Conservation (phyloP, 2,329 filamentous ascomycete genomes). For the Fusarium paranaense region DNA sequence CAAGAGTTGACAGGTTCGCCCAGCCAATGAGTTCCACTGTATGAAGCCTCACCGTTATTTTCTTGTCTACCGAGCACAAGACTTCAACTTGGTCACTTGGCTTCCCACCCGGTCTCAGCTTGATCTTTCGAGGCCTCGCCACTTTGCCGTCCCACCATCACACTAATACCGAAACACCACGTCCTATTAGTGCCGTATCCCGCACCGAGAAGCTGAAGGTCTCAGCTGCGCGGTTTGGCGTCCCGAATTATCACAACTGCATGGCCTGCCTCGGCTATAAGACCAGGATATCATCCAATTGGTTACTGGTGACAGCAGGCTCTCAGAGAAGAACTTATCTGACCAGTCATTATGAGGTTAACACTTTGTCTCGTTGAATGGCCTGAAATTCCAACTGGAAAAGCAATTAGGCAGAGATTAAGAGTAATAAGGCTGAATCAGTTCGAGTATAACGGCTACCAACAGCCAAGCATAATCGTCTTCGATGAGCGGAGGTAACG, state of each 20-base stretch:
- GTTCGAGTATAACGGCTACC: too few species aligned
- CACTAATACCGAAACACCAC: background rate
- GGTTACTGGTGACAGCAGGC: background rate
- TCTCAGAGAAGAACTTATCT: background rate
- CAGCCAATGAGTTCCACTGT: background rate
- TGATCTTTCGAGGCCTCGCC: background rate
- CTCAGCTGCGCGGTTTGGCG: background rate
- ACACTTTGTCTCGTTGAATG: background rate
- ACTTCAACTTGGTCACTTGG: background rate
- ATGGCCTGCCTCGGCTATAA: background rate
- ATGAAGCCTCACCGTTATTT: background rate
- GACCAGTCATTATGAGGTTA: background rate
- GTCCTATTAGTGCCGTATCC: background rate
- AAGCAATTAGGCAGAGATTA: background rate
- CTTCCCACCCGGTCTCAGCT: background rate
- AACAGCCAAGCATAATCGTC: background rate
- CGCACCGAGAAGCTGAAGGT: background rate
- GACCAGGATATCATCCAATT: background rate
- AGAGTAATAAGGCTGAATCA: rapidly evolving
- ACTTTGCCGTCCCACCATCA: background rate
- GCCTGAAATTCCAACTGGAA: background rate
- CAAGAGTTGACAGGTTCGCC: background rate
- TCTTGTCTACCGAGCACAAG: background rate
- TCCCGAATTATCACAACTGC: background rate
- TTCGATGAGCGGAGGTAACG: background rate